Conservation (phyloP, 2,329 filamentous ascomycete genomes). For the Chaetomium globosum region DNA sequence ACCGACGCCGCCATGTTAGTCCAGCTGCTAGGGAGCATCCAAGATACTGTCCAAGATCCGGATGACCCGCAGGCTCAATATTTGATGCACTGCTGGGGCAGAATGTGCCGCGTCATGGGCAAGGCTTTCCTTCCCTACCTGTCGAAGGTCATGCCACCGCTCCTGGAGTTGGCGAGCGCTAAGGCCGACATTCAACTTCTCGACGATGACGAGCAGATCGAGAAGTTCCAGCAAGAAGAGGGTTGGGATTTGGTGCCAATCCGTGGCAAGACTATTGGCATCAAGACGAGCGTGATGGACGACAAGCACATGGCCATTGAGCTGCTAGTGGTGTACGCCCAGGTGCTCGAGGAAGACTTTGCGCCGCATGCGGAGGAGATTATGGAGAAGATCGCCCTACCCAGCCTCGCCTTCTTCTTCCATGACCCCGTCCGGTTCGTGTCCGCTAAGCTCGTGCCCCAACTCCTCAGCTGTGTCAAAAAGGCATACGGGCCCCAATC, state of each 20-base stretch:
- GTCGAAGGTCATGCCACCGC: slow-evolving; percentile 88
- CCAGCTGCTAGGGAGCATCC: slow-evolving; percentile 82
- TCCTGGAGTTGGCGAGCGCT: slow-evolving; percentile 86
- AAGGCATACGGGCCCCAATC: slow-evolving; percentile 83
- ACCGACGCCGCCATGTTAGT: slow-evolving; percentile 85
- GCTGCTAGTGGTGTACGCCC: slow-evolving; percentile 93
- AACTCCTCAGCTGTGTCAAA: slow-evolving; percentile 91
- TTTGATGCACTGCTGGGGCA: slow-evolving; percentile 97
- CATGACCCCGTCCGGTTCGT: slow-evolving; percentile 96
- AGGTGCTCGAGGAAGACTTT: slow-evolving; percentile 90
- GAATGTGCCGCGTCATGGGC: slow-evolving; percentile 94
- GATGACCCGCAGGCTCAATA: slow-evolving; percentile 97
- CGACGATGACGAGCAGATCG: slow-evolving; percentile 92
- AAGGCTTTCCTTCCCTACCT: slow-evolving; percentile 91
- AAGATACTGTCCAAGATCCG: slow-evolving; percentile 80
- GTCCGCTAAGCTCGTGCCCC: slow-evolving; percentile 90
- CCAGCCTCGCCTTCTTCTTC: slow-evolving; percentile 97
- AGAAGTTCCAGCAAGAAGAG: slow-evolving; percentile 89
- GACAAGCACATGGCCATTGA: slow-evolving; percentile 99
- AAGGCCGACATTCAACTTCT: slow-evolving; percentile 97
- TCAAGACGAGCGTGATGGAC: slow-evolving; percentile 93
- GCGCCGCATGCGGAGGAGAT: slow-evolving; percentile 89
- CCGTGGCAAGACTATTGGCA: slow-evolving; percentile 97
- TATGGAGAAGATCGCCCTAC: slow-evolving; percentile 94
- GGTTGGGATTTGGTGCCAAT: slow-evolving; percentile 97